phyloP scores from a whole-genome alignment of 2,329 filamentous ascomycete genomes.

The Pezicula rhizophila region DNA sequence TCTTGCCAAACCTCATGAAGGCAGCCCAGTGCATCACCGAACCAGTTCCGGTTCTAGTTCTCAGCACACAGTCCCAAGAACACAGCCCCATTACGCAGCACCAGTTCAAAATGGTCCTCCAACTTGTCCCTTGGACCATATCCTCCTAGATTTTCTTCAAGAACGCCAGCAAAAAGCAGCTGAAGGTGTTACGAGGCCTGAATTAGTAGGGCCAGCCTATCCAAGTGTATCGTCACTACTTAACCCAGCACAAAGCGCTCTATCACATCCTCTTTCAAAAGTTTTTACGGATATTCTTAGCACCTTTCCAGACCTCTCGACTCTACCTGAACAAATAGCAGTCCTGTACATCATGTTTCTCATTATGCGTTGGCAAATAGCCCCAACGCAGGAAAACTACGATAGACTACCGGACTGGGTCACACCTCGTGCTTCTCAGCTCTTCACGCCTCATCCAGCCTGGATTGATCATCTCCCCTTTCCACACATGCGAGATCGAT shows the following conservation, averaged over 20 bases:
- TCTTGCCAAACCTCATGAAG: constrained; percentile 25
- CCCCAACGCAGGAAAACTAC: constrained; percentile 73
- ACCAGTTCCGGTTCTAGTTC: constrained; percentile 11
- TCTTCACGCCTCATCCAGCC: constrained; percentile 62
- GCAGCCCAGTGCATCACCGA: constrained; percentile 16
- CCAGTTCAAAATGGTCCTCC: constrained; percentile 54
- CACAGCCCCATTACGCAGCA: constrained; percentile 14
- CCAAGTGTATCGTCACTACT: constrained; percentile 74
- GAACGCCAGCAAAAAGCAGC: constrained; percentile 61
- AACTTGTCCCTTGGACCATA: constrained; percentile 70
- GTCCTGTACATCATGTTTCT: constrained; percentile 84
- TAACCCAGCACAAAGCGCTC: constrained; percentile 57
- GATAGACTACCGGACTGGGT: constrained; percentile 70
- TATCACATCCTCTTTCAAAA: constrained; percentile 73
- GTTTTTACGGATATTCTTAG: constrained; percentile 79
- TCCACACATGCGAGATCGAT: constrained; percentile 65
- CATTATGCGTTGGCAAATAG: constrained; percentile 78
- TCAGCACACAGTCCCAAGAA: background rate
- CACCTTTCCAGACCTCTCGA: constrained; percentile 74
- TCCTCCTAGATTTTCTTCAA: constrained; percentile 75
- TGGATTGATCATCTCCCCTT: constrained; percentile 84
- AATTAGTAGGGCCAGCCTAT: constrained; percentile 70
- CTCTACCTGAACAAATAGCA: constrained; percentile 76
- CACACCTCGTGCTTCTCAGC: constrained; percentile 59
- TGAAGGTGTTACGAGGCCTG: constrained; percentile 56